Evolutionary conservation across 306 rosid species (phyloP).

Genomic region (Fragaria ananassa): DNA sequence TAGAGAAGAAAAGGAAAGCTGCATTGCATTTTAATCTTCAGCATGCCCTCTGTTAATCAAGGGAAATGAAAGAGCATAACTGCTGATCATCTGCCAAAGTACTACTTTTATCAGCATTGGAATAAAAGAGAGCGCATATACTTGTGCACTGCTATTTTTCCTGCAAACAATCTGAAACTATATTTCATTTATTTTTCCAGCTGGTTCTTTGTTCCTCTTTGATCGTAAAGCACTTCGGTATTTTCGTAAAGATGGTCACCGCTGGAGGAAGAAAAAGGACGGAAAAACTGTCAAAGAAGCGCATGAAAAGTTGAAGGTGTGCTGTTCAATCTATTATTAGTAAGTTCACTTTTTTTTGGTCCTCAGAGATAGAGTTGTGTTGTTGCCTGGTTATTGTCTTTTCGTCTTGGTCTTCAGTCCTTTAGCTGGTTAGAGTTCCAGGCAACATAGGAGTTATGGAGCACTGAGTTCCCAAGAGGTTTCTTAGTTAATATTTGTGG

Average conservation of each 20-base stretch:
- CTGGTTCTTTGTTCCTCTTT: conserved; percentile 71
- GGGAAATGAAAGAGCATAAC: background rate
- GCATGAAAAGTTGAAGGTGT: conserved; percentile 90
- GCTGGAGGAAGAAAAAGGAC: conserved; percentile 83
- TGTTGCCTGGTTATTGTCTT: conserved; percentile 24
- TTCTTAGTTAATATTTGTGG: background rate
- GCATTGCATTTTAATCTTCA: background rate
- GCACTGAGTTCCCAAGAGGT: conserved; percentile 6
- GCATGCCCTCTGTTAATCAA: background rate
- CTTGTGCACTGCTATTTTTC: background rate
- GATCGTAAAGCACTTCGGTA: conserved; percentile 64
- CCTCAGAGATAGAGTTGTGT: conserved; percentile 14
- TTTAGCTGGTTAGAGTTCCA: conserved; percentile 7
- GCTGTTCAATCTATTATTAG: conserved; percentile 66
- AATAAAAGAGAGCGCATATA: background rate
- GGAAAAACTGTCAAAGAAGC: conserved; percentile 82
- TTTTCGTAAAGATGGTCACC: conserved; percentile 80
- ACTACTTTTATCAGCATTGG: background rate
- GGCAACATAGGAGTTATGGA: conserved; percentile 15
- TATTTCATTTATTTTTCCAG: conserved; percentile 32
- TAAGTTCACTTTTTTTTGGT: conserved; percentile 45
- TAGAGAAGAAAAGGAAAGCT: background rate
- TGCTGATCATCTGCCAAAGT: background rate
- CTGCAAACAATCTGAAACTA: conserved; percentile 7
- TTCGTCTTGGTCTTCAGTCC: background rate